Base-by-base conservation (phyloP, 2,329 filamentous ascomycete genomes). In the Fusarium sp. region DNA sequence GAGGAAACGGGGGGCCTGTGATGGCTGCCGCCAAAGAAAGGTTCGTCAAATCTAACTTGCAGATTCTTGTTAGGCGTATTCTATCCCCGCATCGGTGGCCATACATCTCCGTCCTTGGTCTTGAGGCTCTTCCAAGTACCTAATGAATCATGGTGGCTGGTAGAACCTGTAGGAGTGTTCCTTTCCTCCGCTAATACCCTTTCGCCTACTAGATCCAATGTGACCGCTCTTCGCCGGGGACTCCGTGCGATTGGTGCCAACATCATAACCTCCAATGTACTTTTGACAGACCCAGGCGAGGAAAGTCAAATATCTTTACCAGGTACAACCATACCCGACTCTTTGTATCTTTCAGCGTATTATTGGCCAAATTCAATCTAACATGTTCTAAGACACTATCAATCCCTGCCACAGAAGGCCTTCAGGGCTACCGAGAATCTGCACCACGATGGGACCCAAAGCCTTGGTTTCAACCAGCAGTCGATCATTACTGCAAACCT, bases 11-110 rank as follows among this genome's bases (percentile, higher is more conserved):
- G 18, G 46, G 46, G 46, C 46, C 12, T 50, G 46, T 15, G 46
- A 50, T 36, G 46, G 46, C 18, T 50, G 46, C n/a, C 46, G 36
- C 16, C 31, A 50, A 18, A 50, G 46, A 50, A 50, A 50, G 28
- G 46, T 50, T 13, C 7, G 46, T 8, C 46, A 28, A 28, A 36
- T 34, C 7, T 8, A 2, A 16, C 13, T 16, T 50, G 28, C 16
- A 50, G 16, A 36, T 9, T 50, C 7, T 4, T 30, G 7, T 34
- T 23, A 23, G 46, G 10, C 13, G 15, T 34, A 31, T 48, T 31
- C 46, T 16, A 28, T 27, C 31, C 46, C 12, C 16, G 11, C 18
- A 34, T 50, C 16, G 31, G 36, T 36, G 28, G 23, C 30, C 6
- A 8, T 15, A 13, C 28, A 48, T 23, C 30, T 34, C 46, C 28